These are phyloP conservation scores for Erysimum pusillum DNA, from an alignment of 441 rosid genomes.

Conservation along the genomic window DNA sequence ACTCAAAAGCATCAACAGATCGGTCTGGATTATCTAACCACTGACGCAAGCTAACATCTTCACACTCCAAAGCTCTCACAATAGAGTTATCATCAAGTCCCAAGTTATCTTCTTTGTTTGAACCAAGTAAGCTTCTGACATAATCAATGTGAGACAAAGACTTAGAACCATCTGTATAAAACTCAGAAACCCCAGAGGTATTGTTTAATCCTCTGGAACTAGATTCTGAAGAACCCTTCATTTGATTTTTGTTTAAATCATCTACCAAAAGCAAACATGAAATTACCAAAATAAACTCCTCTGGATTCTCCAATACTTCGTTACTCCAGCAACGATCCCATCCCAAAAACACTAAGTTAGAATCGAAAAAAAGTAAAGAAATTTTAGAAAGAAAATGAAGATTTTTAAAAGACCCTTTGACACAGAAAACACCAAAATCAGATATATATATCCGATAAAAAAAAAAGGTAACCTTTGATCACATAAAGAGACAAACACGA, in stretches of 20 bases:
- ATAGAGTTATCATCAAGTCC: constrained; percentile 56
- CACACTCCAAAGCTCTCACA: constrained; percentile 59
- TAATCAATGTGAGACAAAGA: constrained; percentile 59
- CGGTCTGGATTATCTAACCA: constrained; percentile 85
- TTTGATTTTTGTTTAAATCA: constrained; percentile 44
- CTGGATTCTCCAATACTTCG: constrained; percentile 13
- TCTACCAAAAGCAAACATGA: constrained; percentile 9
- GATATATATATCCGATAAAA: neutral
- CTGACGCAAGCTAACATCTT: constrained; percentile 80
- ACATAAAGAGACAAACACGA: constrained; percentile 42
- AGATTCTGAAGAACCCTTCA: constrained; percentile 82
- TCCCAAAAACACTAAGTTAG: constrained; percentile 5
- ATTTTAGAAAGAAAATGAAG: constrained; percentile 10
- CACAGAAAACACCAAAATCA: constrained; percentile 44
- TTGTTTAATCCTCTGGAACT: constrained; percentile 62
- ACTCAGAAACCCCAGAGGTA: constrained; percentile 59
- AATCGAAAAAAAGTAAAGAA: constrained; percentile 15
- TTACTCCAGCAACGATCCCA: constrained; percentile 13
- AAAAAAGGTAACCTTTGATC: constrained; percentile 32
- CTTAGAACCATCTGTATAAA: constrained; percentile 48
- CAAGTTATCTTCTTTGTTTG: constrained; percentile 50
- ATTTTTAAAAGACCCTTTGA: constrained; percentile 16
- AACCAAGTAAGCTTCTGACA: constrained; percentile 60
- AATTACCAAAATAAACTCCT: constrained; percentile 13
- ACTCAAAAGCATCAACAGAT: constrained; percentile 67